These are phyloP conservation scores for Lasiodiplodia theobromae DNA, from an alignment of 2,329 filamentous ascomycete species.

Conservation along the genomic window DNA sequence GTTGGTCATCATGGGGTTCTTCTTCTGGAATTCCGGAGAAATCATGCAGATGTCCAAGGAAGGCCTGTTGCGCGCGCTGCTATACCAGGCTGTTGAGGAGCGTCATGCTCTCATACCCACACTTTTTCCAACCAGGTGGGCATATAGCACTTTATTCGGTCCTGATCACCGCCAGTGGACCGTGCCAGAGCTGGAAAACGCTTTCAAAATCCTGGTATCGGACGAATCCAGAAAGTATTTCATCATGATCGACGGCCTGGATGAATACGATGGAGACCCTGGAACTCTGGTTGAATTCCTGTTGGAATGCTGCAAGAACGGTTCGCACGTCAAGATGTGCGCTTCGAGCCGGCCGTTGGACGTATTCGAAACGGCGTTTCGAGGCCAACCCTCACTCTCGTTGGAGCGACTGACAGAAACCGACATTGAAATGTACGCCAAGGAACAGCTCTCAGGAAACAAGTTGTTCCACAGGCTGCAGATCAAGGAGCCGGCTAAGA, in stretches of 20 bases:
- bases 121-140: slow-evolving; percentile 23
- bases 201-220: background rate
- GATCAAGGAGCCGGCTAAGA: background rate
- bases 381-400: slow-evolving; percentile 14
- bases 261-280: slow-evolving; percentile 25
- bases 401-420: slow-evolving; percentile 27
- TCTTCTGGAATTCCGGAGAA: slow-evolving; percentile 30
- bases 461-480: slow-evolving; percentile 15
- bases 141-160: background rate
- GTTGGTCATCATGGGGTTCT: slow-evolving; percentile 17
- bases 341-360: slow-evolving; percentile 12
- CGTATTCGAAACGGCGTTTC: slow-evolving; percentile 20
- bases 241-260: slow-evolving; percentile 31
- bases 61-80: slow-evolving; percentile 22
- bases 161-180: background rate
- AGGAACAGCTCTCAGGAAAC: slow-evolving; percentile 5
- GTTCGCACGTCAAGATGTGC: slow-evolving; percentile 20
- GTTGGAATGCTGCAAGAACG: background rate
- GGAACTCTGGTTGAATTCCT: background rate
- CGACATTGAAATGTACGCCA: slow-evolving; percentile 27
- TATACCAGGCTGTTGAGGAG: slow-evolving; percentile 24
- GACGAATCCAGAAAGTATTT: slow-evolving; percentile 11
- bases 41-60: slow-evolving; percentile 26
- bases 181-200: slow-evolving; percentile 1
- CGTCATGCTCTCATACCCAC: background rate